Conservation (phyloP, 202 grass and related monocot species). For the Elaeis oleifera region DNA sequence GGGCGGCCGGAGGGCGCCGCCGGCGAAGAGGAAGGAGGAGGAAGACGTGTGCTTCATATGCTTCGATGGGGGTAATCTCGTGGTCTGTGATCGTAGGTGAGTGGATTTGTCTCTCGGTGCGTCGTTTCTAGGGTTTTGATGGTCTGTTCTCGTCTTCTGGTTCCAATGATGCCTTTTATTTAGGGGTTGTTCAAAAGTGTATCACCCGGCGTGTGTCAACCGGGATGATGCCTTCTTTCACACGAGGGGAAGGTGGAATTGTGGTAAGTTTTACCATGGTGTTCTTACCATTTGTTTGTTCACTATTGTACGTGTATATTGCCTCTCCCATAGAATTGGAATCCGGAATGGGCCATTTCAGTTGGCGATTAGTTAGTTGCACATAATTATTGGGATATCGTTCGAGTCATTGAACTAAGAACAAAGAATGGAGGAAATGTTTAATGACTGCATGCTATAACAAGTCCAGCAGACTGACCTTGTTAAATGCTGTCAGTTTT, state of each 20-base stretch:
- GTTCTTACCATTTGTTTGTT: too few relatives aligned
- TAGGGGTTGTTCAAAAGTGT: constrained; percentile 93
- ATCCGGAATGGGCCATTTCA: too few relatives aligned
- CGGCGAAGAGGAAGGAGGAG: constrained; percentile 37
- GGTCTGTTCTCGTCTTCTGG: background rate
- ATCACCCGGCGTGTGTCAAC: constrained; percentile 88
- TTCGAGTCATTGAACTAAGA: too few relatives aligned
- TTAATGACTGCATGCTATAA: too few relatives aligned
- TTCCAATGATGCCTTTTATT: background rate
- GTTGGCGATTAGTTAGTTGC: too few relatives aligned
- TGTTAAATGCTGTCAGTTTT: too few relatives aligned
- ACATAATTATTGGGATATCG: too few relatives aligned
- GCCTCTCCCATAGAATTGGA: too few relatives aligned
- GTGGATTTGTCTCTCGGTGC: constrained; percentile 1
- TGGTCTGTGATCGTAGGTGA: constrained; percentile 91
- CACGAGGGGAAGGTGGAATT: constrained; percentile 75
- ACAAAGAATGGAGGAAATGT: too few relatives aligned
- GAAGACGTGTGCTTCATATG: constrained; percentile 98
- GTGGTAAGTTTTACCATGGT: constrained; percentile 37
- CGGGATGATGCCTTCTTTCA: constrained; percentile 87
- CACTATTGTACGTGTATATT: too few relatives aligned
- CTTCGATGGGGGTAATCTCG: constrained; percentile 89
- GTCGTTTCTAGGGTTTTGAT: background rate
- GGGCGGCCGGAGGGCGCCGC: background rate
- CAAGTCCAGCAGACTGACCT: too few relatives aligned